These are phyloP conservation scores for Fusarium redolens DNA, from an alignment of 2,329 filamentous ascomycete genomes.

Conservation along the genomic window DNA sequence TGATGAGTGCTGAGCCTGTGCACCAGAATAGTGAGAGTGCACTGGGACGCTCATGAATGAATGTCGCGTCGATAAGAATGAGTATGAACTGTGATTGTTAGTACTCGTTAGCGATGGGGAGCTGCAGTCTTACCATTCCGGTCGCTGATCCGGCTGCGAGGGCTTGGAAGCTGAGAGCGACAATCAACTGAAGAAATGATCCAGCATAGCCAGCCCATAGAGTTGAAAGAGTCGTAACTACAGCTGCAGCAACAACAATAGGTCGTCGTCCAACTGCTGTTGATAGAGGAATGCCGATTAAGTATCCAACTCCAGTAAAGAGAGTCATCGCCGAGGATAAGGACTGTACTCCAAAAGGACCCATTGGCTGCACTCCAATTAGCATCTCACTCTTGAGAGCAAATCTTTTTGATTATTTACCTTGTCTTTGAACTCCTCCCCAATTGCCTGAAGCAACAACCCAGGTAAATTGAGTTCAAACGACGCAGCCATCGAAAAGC, in stretches of 20 bases:
- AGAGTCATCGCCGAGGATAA: constrained; percentile 28
- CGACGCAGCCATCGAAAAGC: constrained; percentile 10
- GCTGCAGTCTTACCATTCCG: constrained; percentile 11
- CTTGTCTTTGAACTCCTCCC: constrained; percentile 6
- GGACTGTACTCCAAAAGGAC: background rate
- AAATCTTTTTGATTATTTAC: background rate
- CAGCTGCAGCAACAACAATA: constrained; percentile 5
- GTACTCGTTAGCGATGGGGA: too few species aligned
- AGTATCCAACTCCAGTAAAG: constrained; percentile 17
- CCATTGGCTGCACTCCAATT: background rate
- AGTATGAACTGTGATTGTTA: background rate
- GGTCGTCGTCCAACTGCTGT: constrained; percentile 31
- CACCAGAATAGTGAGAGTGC: constrained; percentile 29
- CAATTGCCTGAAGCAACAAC: background rate
- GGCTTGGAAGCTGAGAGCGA: constrained; percentile 10
- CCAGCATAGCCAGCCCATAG: constrained; percentile 19
- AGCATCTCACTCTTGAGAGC: background rate
- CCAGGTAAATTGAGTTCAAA: constrained; percentile 27
- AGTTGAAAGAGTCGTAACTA: background rate
- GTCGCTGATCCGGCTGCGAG: constrained; percentile 6
- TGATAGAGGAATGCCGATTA: constrained; percentile 24
- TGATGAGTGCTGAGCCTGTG: constrained; percentile 11
- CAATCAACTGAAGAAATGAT: constrained; percentile 10
- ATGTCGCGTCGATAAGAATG: constrained; percentile 27
- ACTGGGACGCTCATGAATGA: constrained; percentile 32